Conservation (phyloP, 192 early-diverging fungal species). For the Gryganskiella cystojenkinii region DNA sequence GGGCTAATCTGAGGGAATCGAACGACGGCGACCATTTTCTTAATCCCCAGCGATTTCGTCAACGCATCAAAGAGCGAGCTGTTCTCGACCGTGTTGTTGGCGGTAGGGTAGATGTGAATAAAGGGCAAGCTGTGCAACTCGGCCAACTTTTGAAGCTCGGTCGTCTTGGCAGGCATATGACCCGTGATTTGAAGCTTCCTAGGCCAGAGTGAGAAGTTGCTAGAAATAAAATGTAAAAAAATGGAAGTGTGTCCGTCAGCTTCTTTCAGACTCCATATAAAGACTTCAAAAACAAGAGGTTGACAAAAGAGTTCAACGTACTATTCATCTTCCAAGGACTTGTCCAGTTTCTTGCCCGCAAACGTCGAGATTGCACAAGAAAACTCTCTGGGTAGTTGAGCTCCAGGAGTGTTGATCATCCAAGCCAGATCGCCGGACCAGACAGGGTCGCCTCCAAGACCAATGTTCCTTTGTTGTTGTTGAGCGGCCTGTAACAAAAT, state of each 20-base stretch:
- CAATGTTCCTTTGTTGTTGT: constrained; percentile 24
- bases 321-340: constrained; percentile 49
- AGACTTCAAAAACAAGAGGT: background rate
- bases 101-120: constrained; percentile 39
- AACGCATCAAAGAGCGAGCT: constrained; percentile 36
- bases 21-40: constrained; percentile 35
- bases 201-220: constrained; percentile 39
- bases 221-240: background rate
- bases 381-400: constrained; percentile 21
- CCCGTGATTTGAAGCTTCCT: constrained; percentile 28
- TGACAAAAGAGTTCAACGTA: background rate
- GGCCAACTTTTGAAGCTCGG: constrained; percentile 37
- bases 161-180: constrained; percentile 45
- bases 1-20: constrained; percentile 47
- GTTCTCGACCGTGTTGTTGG: constrained; percentile 34
- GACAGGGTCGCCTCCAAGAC: constrained; percentile 30
- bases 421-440: constrained; percentile 48
- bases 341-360: constrained; percentile 40
- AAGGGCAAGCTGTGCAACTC: constrained; percentile 38
- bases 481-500: constrained; percentile 26
- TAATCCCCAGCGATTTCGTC: constrained; percentile 28
- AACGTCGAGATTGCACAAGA: constrained; percentile 41
- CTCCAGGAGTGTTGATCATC: constrained; percentile 16
- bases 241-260: background rate
- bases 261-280: background rate